Evolutionary conservation across 441 rosid genomes (phyloP).

Genomic region (Gossypium trilobum): DNA sequence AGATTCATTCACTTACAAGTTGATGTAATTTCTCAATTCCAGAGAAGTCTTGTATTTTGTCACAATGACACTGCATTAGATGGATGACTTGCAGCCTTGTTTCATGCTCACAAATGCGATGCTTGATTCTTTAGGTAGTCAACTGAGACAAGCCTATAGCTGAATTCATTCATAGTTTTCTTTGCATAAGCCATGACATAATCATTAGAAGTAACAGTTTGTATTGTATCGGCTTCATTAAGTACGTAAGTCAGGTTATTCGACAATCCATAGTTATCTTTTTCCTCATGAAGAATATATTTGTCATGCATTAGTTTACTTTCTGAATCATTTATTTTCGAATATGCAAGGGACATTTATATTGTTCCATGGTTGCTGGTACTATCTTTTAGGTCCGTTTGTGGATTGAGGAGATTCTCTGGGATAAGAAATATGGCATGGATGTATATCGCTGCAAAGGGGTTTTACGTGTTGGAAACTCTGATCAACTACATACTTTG

Average conservation of each 20-base stretch:
- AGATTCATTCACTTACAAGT: slow-evolving; percentile 4
- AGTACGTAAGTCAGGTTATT: background rate
- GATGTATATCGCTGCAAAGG: slow-evolving; percentile 93
- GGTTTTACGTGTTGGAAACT: slow-evolving; percentile 51
- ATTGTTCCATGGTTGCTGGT: background rate
- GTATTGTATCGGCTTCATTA: background rate
- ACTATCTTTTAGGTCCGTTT: slow-evolving; percentile 41
- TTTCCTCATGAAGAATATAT: background rate
- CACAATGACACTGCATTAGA: background rate
- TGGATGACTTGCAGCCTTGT: background rate
- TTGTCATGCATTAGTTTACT: background rate
- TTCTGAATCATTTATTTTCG: background rate
- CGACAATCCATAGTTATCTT: no score
- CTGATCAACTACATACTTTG: slow-evolving; percentile 72
- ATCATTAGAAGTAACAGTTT: background rate
- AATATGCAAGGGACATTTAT: background rate
- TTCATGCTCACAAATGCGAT: background rate
- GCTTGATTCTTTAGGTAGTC: background rate
- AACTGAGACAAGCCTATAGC: background rate
- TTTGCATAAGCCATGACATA: background rate
- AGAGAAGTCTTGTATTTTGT: background rate
- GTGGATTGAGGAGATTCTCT: slow-evolving; percentile 88
- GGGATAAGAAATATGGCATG: slow-evolving; percentile 74
- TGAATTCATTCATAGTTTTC: background rate
- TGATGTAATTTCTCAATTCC: background rate